Conservation (phyloP, 495 filamentous ascomycete species). For the Aspergillus olivimuriae region DNA sequence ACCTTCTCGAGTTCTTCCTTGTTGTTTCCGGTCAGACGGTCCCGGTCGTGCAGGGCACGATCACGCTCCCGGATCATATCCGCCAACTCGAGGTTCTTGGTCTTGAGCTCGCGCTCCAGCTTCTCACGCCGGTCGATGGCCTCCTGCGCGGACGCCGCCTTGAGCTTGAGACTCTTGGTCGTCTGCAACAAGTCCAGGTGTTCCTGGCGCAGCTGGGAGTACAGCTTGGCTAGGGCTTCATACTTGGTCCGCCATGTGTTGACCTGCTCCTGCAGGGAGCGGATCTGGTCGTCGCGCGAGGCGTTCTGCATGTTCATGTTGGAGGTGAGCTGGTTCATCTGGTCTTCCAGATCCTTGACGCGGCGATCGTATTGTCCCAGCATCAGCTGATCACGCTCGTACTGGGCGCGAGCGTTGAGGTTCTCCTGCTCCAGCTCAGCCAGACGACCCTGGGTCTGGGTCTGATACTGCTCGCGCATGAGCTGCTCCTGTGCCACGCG, state of each 20-base stretch:
- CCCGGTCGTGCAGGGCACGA: constrained; percentile 87
- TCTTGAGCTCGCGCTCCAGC: constrained; percentile 94
- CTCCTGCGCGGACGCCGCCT: constrained; percentile 93
- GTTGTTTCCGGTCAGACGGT: constrained; percentile 75
- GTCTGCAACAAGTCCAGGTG: constrained; percentile 92
- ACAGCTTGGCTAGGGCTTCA: constrained; percentile 91
- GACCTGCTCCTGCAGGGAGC: constrained; percentile 85
- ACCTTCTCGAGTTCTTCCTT: constrained; percentile 94
- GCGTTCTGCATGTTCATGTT: constrained; percentile 79
- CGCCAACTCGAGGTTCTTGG: constrained; percentile 94
- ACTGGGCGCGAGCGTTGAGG: constrained; percentile 87
- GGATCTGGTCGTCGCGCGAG: constrained; percentile 92
- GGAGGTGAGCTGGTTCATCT: constrained; percentile 71
- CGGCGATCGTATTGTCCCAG: constrained; percentile 92
- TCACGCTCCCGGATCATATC: constrained; percentile 98
- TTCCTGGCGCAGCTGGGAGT: constrained; percentile 91
- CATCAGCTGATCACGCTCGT: constrained; percentile 94
- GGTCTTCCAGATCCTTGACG: constrained; percentile 86
- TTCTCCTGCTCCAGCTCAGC: constrained; percentile 95
- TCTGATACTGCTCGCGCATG: constrained; percentile 75
- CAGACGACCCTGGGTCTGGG: constrained; percentile 87
- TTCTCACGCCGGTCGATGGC: constrained; percentile 93
- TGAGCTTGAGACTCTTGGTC: constrained; percentile 91
- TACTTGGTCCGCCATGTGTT: constrained; percentile 98
- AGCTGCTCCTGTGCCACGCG: constrained; percentile 85